A percentile compares a stretch with the other conserved stretches of the same genome.
These are phyloP conservation scores for Solanum pinnatisectum DNA, from an alignment of 257 asterid genomes.

Conservation along the genomic window DNA sequence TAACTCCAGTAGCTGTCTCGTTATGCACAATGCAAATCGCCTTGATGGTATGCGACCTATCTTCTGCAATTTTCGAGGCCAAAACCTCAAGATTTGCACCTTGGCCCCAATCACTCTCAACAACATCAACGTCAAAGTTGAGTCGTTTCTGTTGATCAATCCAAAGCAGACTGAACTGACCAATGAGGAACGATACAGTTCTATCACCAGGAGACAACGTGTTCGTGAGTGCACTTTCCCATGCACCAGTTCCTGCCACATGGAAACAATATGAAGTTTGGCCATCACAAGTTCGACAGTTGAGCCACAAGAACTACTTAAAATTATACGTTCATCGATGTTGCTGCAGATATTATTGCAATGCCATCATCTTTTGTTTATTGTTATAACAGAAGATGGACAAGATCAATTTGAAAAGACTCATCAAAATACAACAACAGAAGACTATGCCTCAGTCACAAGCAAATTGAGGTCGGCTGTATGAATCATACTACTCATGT, in stretches of 20 bases:
- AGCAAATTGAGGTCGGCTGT: not conserved
- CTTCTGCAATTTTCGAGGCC: conserved; percentile 76
- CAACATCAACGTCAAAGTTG: conserved; percentile 80
- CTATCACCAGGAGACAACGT: conserved; percentile 93
- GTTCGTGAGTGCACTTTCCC: conserved; percentile 99
- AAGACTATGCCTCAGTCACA: not conserved
- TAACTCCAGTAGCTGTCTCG: conserved; percentile 96
- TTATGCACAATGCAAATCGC: conserved; percentile 97
- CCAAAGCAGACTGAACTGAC: conserved; percentile 98
- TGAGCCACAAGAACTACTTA: not conserved
- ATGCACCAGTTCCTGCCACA: conserved; percentile 89
- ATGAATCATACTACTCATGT: not conserved
- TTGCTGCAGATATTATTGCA: not conserved
- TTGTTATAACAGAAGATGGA: not conserved
- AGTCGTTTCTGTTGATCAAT: conserved; percentile 97
- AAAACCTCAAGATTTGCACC: conserved; percentile 81
- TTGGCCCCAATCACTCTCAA: conserved; percentile 94
- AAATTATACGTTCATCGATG: not conserved
- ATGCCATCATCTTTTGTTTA: too few relatives aligned
- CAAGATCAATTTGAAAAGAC: not conserved
- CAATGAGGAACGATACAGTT: conserved; percentile 74
- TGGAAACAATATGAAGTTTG: not conserved
- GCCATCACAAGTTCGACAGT: not conserved
- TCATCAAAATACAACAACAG: not conserved
- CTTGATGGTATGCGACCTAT: conserved; percentile 70